Evolutionary conservation across 2,329 filamentous ascomycete species (phyloP), one percentile per base, ranked within the genome.

Genomic region (Aureobasidium sp.): DNA sequence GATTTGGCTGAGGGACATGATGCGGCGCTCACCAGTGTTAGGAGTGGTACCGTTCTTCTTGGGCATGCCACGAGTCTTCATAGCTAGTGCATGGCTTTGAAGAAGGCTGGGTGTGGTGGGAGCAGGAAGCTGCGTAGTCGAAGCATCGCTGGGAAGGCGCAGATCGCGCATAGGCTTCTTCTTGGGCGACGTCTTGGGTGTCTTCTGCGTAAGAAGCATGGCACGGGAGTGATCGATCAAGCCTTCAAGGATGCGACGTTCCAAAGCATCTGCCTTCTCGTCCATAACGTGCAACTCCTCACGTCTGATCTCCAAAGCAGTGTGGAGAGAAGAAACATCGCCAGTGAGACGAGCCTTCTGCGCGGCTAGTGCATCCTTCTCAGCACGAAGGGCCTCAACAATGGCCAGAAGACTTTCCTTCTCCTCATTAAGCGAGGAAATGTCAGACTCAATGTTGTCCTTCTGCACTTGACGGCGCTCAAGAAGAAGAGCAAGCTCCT

Each of bases 181-280:
- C 62, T 69, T 69, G 11, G 70, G 72, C 68, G 70, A 67, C 6
- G 72, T 70, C 73, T 77, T 37, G 70, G 72, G 70, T 60, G 83
- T 77, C 8, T 70, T 70, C 77, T 90, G 87, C 67, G 85, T 80
- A 79, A 94, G 89, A 63, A 97, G 83, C n/a, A 97, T 81, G 29
- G 93, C 87, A 7, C 93, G 88, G 22, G 93, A 97, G 73, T 97
- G 93, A 69, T 97, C 92, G 77, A 99, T 95, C 65, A 97, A 90
- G 29, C 93, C 92, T 67, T 97, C 93, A 36, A 99, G 79, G 67
- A 99, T 96, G 29, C 94, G 87, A 58, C 92, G 89, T 77, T 99
- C 94, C 27, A 99, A 81, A 3, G 86, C 84, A 73, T 97, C 91
- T 2, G 93, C 94, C 65, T 93, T 89, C 12, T 83, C 80, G 73